These are phyloP conservation scores for Prunus mongolica DNA, from an alignment of 306 rosid genomes.

Conservation along the genomic window DNA sequence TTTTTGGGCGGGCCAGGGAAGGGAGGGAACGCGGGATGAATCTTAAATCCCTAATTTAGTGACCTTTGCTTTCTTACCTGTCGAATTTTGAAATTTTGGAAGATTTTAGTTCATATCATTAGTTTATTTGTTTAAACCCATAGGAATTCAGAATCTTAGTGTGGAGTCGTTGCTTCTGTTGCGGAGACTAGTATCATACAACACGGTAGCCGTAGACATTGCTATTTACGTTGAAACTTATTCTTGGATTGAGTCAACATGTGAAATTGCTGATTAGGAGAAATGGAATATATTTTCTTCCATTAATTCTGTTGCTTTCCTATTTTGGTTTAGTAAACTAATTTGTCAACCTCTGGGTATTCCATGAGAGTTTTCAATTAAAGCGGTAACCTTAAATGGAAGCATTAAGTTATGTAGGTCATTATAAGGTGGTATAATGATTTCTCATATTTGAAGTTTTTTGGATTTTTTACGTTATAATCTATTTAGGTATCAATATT, in stretches of 20 bases:
- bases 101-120: neutral
- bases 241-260: neutral
- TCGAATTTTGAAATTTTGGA: neutral
- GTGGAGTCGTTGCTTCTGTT: neutral
- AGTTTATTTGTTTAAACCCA: neutral
- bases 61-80: neutral
- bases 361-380: neutral
- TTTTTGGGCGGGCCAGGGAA: neutral
- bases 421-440: neutral
- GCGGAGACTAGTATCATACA: neutral
- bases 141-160: slow-evolving; percentile 1
- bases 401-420: neutral
- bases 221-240: neutral
- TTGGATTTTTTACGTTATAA: neutral
- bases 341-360: neutral
- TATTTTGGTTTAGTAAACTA: neutral
- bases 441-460: neutral
- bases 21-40: neutral
- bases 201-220: neutral
- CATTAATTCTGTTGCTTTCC: neutral
- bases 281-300: neutral
- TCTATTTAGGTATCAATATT: neutral
- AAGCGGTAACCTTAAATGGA: slow-evolving; percentile 2
- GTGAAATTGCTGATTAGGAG: neutral
- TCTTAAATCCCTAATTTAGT: neutral